Percentiles rank a stretch among this genome's conserved stretches.
Conservation (phyloP, 768 basidiomycete species). For the Sarcomyxa edulis region DNA sequence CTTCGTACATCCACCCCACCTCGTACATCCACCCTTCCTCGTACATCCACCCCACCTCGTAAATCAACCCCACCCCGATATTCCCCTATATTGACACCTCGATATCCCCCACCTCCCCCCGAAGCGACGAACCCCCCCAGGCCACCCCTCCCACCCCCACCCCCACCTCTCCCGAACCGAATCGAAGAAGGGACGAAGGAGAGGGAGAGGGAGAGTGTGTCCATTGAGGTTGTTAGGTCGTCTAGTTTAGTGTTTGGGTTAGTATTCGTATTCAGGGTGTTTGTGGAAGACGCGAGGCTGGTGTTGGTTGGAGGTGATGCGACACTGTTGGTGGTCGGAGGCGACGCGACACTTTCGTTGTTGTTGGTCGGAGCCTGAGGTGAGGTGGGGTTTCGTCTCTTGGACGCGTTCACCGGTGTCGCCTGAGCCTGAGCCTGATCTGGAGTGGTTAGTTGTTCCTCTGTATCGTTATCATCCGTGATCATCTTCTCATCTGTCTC, state of each 20-base stretch:
- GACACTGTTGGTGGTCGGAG: no score
- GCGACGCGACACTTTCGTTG: no score
- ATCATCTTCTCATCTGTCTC: constrained; percentile 18
- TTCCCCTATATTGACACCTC: no score
- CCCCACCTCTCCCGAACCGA: constrained; percentile 71
- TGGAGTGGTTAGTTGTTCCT: no score
- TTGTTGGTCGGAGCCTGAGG: no score
- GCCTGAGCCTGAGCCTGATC: constrained; percentile 8
- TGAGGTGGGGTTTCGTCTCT: no score
- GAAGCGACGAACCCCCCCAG: not conserved
- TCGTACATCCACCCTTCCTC: no score
- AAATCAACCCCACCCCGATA: no score
- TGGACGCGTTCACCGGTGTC: no score
- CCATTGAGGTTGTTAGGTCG: constrained; percentile 40
- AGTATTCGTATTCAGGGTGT: constrained; percentile 8
- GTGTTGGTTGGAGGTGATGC: no score
- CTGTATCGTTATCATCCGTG: constrained; percentile 5
- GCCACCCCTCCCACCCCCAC: constrained; percentile 32
- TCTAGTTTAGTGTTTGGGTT: constrained; percentile 32
- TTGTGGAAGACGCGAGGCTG: constrained; percentile 3
- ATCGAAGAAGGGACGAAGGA: constrained; percentile 65
- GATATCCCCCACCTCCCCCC: not conserved
- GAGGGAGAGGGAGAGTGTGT: constrained; percentile 38
- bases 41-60: no score
- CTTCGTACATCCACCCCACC: no score